Percentiles rank a stretch among this genome's conserved stretches.
Conservation (phyloP, 495 filamentous ascomycete species). For the Cladorrhinum samala region DNA sequence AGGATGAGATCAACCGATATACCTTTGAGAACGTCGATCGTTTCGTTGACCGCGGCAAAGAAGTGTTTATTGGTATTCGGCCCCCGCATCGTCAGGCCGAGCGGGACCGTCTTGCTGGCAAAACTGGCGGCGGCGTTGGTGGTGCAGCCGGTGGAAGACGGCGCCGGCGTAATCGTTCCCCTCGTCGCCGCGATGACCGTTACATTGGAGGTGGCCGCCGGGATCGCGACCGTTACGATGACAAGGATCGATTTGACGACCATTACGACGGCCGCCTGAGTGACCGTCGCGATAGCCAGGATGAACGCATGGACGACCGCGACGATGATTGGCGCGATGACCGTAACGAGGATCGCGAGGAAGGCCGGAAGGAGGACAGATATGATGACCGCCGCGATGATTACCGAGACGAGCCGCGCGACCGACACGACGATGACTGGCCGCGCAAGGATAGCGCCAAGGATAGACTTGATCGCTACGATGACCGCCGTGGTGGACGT, state of each 20-base stretch:
- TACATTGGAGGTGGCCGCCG: constrained; percentile 6
- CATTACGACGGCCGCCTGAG: not conserved
- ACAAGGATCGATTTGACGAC: not conserved
- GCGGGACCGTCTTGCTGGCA: constrained; percentile 14
- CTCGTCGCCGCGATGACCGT: constrained; percentile 9
- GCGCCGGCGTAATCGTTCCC: not conserved
- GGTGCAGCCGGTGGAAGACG: constrained; percentile 6
- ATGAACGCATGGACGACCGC: constrained; percentile 1
- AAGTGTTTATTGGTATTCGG: constrained; percentile 55
- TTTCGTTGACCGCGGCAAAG: constrained; percentile 71
- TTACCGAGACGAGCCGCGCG: not conserved
- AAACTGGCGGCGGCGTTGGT: too few relatives aligned
- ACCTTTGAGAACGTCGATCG: constrained; percentile 67
- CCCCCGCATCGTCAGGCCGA: constrained; percentile 41
- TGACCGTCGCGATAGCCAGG: not conserved
- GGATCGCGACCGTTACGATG: not conserved
- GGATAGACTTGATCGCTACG: not conserved
- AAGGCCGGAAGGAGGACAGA: not conserved
- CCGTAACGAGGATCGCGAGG: not conserved
- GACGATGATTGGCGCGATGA: not conserved
- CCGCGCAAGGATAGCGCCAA: not conserved
- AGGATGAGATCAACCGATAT: constrained; percentile 59
- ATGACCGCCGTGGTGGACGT: not conserved
- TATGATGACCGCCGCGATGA: constrained; percentile 1
- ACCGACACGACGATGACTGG: not conserved